Conservation (phyloP, 768 basidiomycete genomes). For the Phylloporus sp. region DNA sequence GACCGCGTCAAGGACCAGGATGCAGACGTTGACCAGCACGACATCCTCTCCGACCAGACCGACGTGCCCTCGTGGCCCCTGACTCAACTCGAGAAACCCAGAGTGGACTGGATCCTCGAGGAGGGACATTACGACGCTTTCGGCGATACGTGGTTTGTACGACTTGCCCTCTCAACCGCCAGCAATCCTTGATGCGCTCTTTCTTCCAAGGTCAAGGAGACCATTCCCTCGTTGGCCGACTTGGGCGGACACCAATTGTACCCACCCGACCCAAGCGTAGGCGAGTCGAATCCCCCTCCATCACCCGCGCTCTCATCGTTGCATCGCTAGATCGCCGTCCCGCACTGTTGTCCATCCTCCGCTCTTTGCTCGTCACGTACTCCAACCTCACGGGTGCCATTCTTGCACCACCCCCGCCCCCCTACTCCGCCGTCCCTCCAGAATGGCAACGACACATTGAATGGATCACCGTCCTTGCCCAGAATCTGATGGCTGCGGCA, state of each 20-base stretch:
- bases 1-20: conserved; percentile 42
- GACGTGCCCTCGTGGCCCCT: conserved; percentile 79
- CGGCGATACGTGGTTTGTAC: conserved; percentile 88
- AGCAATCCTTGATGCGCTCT: conserved; percentile 15
- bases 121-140: conserved; percentile 78
- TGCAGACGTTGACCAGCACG: conserved; percentile 49
- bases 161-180: conserved; percentile 25
- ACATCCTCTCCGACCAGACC: conserved; percentile 60
- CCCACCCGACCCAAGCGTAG: conserved; percentile 62
- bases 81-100: conserved; percentile 73
- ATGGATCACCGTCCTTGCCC: conserved; percentile 75
- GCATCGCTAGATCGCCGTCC: conserved; percentile 64
- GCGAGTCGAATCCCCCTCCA: conserved; percentile 34
- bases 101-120: conserved; percentile 87
- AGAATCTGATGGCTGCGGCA: conserved; percentile 86
- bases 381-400: conserved; percentile 68
- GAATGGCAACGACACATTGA: conserved; percentile 75
- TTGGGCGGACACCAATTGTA: conserved; percentile 78
- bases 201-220: conserved; percentile 65
- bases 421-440: conserved; percentile 41
- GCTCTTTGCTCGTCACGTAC: conserved; percentile 75
- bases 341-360: conserved; percentile 64
- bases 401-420: conserved; percentile 57
- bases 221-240: conserved; percentile 75
- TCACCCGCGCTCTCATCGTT: conserved; percentile 4